Percentiles rank a stretch among this genome's conserved stretches.
These are phyloP conservation scores for Chara braunii DNA, from an alignment of 139 green algal genomes.

Conservation along the genomic window DNA sequence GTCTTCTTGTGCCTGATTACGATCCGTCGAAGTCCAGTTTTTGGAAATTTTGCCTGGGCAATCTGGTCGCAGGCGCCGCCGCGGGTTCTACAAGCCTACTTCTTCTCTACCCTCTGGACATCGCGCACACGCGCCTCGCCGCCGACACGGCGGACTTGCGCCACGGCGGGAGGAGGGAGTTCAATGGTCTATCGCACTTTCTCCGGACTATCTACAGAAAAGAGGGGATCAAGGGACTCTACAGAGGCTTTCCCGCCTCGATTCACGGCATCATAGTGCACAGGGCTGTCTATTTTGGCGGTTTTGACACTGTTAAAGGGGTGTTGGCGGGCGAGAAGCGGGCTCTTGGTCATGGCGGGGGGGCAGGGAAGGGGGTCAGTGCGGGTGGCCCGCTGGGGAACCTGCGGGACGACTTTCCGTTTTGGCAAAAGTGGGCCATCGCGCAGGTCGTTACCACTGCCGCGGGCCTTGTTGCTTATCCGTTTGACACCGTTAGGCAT, in stretches of 20 bases:
- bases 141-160: conserved; percentile 88
- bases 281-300: conserved; percentile 95
- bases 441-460: conserved; percentile 72
- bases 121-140: conserved; percentile 94
- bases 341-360: too few relatives aligned
- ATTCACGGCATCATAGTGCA: conserved; percentile 98
- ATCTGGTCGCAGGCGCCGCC: conserved; percentile 49
- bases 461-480: conserved; percentile 86
- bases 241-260: conserved; percentile 86
- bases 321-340: too few relatives aligned
- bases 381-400: background rate
- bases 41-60: background rate
- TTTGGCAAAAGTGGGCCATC: conserved; percentile 74
- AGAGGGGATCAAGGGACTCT: conserved; percentile 52
- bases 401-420: background rate
- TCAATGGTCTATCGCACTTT: conserved; percentile 87
- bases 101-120: conserved; percentile 99
- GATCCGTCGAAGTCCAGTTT: background rate
- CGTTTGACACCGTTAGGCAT: conserved; percentile 97
- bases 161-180: conserved; percentile 59
- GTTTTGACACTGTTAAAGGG: conserved; percentile 95
- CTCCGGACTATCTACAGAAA: conserved; percentile 63
- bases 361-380: background rate
- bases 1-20: background rate
- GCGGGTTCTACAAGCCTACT: conserved; percentile 85